Percentiles rank a stretch among this genome's conserved stretches.
Evolutionary conservation across 805 yeast genomes (phyloP).

Genomic region (Metahyphopichia silvanorum): DNA sequence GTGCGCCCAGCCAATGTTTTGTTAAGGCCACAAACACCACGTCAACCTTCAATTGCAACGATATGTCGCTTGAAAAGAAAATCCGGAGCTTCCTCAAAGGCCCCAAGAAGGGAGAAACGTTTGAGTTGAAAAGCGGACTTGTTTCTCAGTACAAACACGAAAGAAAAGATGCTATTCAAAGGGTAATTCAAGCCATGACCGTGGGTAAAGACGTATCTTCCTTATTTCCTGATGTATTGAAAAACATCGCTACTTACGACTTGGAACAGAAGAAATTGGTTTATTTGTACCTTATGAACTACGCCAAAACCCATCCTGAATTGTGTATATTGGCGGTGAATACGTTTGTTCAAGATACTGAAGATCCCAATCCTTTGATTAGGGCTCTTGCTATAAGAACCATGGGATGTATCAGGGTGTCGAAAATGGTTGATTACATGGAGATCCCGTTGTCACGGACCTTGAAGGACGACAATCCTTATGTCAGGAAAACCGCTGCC

Average conservation of each 20-base stretch:
- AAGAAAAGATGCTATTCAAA: slow-evolving; percentile 92
- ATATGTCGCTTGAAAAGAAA: slow-evolving; percentile 41
- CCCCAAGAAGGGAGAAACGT: slow-evolving; percentile 70
- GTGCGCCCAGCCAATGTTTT: neutral
- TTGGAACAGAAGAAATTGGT: slow-evolving; percentile 95
- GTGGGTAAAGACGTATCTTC: slow-evolving; percentile 95
- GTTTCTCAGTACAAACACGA: slow-evolving; percentile 95
- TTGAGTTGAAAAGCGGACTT: slow-evolving; percentile 82
- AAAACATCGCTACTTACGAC: slow-evolving; percentile 95
- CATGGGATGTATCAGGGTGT: slow-evolving; percentile 97
- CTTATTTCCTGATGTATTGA: slow-evolving; percentile 91
- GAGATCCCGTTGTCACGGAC: slow-evolving; percentile 86
- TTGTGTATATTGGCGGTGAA: slow-evolving; percentile 93
- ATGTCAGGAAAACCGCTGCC: slow-evolving; percentile 96
- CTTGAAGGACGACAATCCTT: slow-evolving; percentile 88
- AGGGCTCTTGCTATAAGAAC: slow-evolving; percentile 96
- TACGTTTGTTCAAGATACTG: slow-evolving; percentile 92
- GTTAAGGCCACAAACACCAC: slow-evolving; percentile 2
- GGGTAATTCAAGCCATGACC: slow-evolving; percentile 98
- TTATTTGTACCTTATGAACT: slow-evolving; percentile 91
- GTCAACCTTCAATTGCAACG: neutral
- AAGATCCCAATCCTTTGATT: slow-evolving; percentile 94
- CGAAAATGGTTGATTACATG: slow-evolving; percentile 92
- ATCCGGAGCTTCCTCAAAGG: slow-evolving; percentile 41
- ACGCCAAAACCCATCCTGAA: slow-evolving; percentile 95